These are phyloP conservation scores for Lentinus tigrinus DNA, from an alignment of 768 basidiomycete genomes.

Conservation along the genomic window DNA sequence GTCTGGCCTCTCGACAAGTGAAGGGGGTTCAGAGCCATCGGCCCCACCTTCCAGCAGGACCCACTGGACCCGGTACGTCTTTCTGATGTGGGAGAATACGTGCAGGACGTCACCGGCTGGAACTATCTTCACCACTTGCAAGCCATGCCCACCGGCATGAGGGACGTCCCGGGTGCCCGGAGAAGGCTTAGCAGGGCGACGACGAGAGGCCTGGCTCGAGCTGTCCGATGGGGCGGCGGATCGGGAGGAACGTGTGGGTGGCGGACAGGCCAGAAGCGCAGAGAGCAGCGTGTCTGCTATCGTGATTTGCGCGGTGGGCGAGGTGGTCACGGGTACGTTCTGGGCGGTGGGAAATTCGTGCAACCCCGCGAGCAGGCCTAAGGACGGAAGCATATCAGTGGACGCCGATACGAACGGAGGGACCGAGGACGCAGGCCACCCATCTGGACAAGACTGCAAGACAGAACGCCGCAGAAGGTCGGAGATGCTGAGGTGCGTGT, in stretches of 20 bases:
- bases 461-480: neutral
- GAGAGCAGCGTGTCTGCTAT: slow-evolving; percentile 38
- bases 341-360: slow-evolving; percentile 79
- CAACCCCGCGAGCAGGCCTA: slow-evolving; percentile 88
- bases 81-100: slow-evolving; percentile 87
- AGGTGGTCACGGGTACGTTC: slow-evolving; percentile 48
- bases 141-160: neutral
- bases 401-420: neutral
- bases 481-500: neutral
- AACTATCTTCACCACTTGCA: slow-evolving; percentile 44
- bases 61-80: slow-evolving; percentile 81
- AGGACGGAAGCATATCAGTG: slow-evolving; percentile 9
- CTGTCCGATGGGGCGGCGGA: slow-evolving; percentile 7
- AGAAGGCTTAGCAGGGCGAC: neutral
- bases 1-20: slow-evolving; percentile 7
- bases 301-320: slow-evolving; percentile 31
- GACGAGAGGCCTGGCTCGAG: slow-evolving; percentile 6
- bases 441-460: neutral
- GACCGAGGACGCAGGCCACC: neutral
- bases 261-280: slow-evolving; percentile 35
- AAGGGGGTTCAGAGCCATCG: slow-evolving; percentile 38
- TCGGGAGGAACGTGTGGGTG: neutral
- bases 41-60: slow-evolving; percentile 59
- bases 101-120: slow-evolving; percentile 70
- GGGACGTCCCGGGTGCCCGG: neutral